Evolutionary conservation across 352 stramenopile species (phyloP), one percentile per base, ranked within the genome.

Genomic region (Phytophthora citrophthora): DNA sequence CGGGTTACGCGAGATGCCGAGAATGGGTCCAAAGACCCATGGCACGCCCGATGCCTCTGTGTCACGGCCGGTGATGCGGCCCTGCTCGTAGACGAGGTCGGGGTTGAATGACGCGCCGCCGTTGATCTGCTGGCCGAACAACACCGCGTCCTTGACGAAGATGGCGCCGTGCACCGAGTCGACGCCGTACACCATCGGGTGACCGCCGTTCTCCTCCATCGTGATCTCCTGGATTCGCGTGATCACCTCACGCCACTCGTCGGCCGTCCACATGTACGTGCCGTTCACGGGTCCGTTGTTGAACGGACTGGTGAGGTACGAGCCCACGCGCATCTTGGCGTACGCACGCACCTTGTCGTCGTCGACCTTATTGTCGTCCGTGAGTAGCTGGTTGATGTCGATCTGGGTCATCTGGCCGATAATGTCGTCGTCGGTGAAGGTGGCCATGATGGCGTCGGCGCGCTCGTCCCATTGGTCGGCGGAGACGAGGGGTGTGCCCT

Each of bases 391-490:
- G 52, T 76, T 83, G 47, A 96, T 81, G 50, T 96, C 86, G 29
- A 97, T 79, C 69, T 97, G 90, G 10, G 85, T 86, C 86, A 97
- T 95, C 63, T 97, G 90, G 3, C 88, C 88, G 32, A 97, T 68
- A 61, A 86, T 83, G 32, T 69, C 61, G 38, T 64, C 53, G 26
- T 62, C 47, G 39, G 61, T 69, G 53, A 69, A 69, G 53, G 38
- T 54, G 39, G 54, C 61, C 38, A 69, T 18, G 29, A 64, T 64
- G 39, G 46, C 54, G 18, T 69, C 61, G 38, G 47, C 52, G 13
- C 52, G 52, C 5, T 49, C 60, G 29, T 68, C 60, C 51, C 52
- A 68, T 36, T 68, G 45, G 38, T 64, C 61, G 2, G 61, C 61
- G 13, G 49, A 67, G 15, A 65, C 48, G 11, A 57, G 26, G 9